phyloP scores from a whole-genome alignment of 2,329 filamentous ascomycete species.

The Chaetomiaceae sp. region DNA sequence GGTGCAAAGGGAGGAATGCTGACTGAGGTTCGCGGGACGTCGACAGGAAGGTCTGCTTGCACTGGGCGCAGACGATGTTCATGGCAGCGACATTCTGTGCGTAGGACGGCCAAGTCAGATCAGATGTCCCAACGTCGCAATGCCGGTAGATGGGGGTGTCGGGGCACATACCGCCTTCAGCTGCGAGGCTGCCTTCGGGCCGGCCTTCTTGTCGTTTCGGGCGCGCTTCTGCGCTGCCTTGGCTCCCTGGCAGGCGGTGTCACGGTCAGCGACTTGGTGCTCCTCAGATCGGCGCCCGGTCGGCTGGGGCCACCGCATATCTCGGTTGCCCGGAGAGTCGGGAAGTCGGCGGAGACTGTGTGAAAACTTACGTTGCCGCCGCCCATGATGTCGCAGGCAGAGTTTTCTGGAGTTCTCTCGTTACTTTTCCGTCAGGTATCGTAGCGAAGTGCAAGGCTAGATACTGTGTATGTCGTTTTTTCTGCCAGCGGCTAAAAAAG shows the following conservation, averaged over 20 bases:
- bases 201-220: conserved; percentile 59
- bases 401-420: no score
- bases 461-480: conserved; percentile 7
- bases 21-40: conserved; percentile 68
- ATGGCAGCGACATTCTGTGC: conserved; percentile 64
- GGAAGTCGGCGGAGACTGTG: conserved; percentile 1
- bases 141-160: no score
- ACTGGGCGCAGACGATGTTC: conserved; percentile 69
- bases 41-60: conserved; percentile 73
- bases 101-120: conserved; percentile 33
- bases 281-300: conserved; percentile 1
- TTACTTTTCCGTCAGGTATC: no score
- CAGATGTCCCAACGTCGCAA: background rate
- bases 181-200: conserved; percentile 57
- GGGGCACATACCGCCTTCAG: conserved; percentile 53
- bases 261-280: conserved; percentile 2
- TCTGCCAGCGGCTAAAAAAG: conserved; percentile 15
- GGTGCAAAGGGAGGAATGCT: conserved; percentile 25
- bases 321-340: conserved; percentile 8
- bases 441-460: conserved; percentile 5
- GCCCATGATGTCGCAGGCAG: conserved; percentile 31
- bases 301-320: background rate
- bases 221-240: conserved; percentile 59
- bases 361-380: conserved; percentile 30
- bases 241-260: conserved; percentile 28